Conservation (phyloP, 2,329 filamentous ascomycete species). For the Beauveria scarabaeidicola region DNA sequence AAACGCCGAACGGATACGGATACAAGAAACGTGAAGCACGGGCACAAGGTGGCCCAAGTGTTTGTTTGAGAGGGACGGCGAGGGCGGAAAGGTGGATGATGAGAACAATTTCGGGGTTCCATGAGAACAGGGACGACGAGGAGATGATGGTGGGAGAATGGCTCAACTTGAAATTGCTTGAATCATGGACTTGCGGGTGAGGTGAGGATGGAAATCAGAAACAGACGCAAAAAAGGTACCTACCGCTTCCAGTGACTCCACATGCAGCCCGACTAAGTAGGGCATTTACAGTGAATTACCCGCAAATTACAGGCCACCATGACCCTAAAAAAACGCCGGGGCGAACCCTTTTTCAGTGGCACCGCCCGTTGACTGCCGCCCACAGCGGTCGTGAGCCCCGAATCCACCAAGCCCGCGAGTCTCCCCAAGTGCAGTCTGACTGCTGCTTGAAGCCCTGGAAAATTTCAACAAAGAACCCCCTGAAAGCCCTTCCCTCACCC, state of each 20-base stretch:
- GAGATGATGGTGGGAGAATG: background rate
- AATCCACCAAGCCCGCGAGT: background rate
- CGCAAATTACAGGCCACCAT: background rate
- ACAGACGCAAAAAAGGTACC: too few relatives aligned
- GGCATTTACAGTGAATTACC: background rate
- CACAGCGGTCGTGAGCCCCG: background rate
- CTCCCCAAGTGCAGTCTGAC: background rate
- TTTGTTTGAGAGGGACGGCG: background rate
- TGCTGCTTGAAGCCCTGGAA: background rate
- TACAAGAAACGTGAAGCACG: background rate
- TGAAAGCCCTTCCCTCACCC: background rate
- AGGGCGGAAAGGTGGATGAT: background rate
- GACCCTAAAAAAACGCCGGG: background rate
- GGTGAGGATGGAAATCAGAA: too few relatives aligned
- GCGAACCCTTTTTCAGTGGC: background rate
- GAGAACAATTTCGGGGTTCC: background rate
- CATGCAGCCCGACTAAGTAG: background rate
- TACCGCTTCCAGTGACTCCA: too few relatives aligned
- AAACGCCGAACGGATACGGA: background rate
- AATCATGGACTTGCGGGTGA: too few relatives aligned
- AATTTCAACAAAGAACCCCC: background rate
- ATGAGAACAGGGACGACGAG: background rate
- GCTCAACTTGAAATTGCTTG: background rate
- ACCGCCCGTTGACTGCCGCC: background rate
- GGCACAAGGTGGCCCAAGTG: background rate